Evolutionary conservation across 805 yeast genomes (phyloP), one percentile per base, ranked within the genome.

Genomic region (Candida incommunis): DNA sequence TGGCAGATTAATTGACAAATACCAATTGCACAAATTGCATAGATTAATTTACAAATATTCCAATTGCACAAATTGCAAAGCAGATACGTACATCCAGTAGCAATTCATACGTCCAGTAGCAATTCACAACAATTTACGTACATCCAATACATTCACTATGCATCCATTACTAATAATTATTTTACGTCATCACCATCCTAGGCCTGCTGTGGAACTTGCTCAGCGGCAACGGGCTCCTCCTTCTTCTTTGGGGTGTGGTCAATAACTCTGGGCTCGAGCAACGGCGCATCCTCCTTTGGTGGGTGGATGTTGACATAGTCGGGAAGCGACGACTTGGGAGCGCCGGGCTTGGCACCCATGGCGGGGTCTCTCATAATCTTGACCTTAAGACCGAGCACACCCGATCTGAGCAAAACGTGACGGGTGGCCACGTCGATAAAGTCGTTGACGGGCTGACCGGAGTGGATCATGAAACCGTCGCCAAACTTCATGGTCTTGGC

Each of bases 381-480:
- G 67, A 92, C 97, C 82, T 85, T 90, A 71, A 92, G 82, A 82
- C 98, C 98, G 68, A 92, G 80, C 58, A 92, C 97, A 86, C 98
- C 98, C 78, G 92, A 97, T 80, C 97, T 88, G 79, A 92, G 82
- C 70, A 92, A 78, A 64, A 90, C 97, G 90, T 92, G 97, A 76
- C 98, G 88, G 71, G 95, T 88, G 63, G 98, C 98, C 68, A 80
- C 74, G 74, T 92, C 98, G 68, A 92, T 92, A 82, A 92, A 92
- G 70, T 92, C 98, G 62, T 76, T 80, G 71, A 90, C 92, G 75
- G 98, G 98, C 79, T 92, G 98, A 85, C 98, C 98, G 66, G 96
- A 87, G 92, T 92, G 98, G 80, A 92, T 92, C 92, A 92, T 85
- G 95, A 92, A 92, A 80, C 98, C 98, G 71, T 90, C 97, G 69